phyloP scores from a whole-genome alignment of 2,329 filamentous ascomycete genomes.

The Cryphonectria nitschkei region DNA sequence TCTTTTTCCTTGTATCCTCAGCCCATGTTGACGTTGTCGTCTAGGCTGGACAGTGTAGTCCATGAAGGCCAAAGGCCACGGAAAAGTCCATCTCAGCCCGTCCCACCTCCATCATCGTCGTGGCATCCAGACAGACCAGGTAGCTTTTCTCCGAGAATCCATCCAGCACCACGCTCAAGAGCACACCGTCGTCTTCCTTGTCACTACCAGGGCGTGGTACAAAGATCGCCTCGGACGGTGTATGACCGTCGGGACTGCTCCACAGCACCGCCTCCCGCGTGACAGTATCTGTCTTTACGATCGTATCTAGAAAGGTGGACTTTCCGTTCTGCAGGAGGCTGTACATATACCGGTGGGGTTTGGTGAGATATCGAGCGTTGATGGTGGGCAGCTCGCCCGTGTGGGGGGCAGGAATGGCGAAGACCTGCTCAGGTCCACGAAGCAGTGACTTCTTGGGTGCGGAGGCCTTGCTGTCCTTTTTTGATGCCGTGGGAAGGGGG shows the following conservation, averaged over 20 bases:
- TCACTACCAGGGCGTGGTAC: conserved; percentile 52
- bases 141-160: conserved; percentile 63
- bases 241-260: conserved; percentile 61
- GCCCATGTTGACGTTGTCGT: not conserved
- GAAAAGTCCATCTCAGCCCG: conserved; percentile 65
- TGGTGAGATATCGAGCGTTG: conserved; percentile 59
- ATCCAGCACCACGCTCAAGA: conserved; percentile 63
- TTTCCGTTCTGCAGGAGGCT: conserved; percentile 58
- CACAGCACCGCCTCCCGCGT: conserved; percentile 59
- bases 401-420: conserved; percentile 56
- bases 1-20: no score
- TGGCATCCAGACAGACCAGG: conserved; percentile 66
- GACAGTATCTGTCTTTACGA: conserved; percentile 67
- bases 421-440: not conserved
- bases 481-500: conserved; percentile 23
- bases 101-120: conserved; percentile 64
- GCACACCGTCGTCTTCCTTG: conserved; percentile 39
- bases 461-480: not conserved
- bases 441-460: not conserved
- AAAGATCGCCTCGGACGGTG: conserved; percentile 72
- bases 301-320: conserved; percentile 63
- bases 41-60: conserved; percentile 45
- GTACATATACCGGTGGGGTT: conserved; percentile 64
- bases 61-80: conserved; percentile 69
- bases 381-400: conserved; percentile 68